Percentiles rank a stretch among this genome's conserved stretches.
Evolutionary conservation across 306 rosid genomes (phyloP).

Genomic region (Acacia crassicarpa): DNA sequence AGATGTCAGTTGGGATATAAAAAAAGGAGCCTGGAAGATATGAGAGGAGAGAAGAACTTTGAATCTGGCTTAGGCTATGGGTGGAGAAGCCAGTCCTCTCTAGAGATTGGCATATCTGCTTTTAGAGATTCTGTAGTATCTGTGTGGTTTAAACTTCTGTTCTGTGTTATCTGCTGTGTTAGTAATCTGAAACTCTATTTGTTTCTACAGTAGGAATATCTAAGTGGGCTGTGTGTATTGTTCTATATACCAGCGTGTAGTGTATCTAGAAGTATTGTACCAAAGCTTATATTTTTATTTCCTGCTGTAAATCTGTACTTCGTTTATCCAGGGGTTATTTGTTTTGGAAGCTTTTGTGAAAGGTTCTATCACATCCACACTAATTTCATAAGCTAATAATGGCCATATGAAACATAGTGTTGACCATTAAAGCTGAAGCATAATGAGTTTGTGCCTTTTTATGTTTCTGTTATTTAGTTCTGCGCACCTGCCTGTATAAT

Average conservation of each 20-base stretch:
- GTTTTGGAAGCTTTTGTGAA: background rate
- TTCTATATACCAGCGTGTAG: no score
- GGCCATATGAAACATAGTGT: background rate
- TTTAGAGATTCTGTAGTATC: background rate
- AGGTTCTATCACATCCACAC: background rate
- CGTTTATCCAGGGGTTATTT: background rate
- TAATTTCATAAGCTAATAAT: background rate
- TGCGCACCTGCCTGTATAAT: constrained; percentile 3
- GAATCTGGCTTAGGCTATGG: no score
- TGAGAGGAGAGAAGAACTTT: no score
- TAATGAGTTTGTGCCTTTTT: background rate
- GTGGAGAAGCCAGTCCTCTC: background rate
- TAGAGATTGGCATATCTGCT: background rate
- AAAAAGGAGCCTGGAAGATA: no score
- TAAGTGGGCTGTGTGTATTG: background rate
- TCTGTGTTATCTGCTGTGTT: background rate
- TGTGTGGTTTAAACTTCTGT: background rate
- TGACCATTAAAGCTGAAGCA: background rate
- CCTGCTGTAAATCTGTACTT: background rate
- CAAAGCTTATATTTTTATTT: no score
- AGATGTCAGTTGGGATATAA: background rate
- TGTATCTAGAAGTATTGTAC: no score
- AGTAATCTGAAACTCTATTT: no score
- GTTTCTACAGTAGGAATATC: background rate
- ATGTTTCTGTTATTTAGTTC: background rate